phyloP scores from a whole-genome alignment of 1,139 yeast genomes.

The Taphrina betulina region DNA sequence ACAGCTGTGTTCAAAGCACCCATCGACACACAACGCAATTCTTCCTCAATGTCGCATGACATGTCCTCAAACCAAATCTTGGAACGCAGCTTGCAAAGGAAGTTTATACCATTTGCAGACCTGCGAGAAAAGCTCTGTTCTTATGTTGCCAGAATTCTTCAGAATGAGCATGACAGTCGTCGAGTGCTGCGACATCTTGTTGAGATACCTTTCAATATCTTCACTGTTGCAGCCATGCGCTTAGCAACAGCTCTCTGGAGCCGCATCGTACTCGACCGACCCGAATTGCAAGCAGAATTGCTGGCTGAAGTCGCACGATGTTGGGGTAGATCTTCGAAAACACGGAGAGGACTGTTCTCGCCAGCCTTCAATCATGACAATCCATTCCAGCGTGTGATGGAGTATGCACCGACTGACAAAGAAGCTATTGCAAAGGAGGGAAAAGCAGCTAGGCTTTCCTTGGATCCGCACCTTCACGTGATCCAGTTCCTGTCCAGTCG shows the following conservation, averaged over 20 bases:
- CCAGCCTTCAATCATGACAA: slow-evolving; percentile 55
- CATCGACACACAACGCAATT: background rate
- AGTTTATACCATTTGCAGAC: slow-evolving; percentile 36
- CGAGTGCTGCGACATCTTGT: slow-evolving; percentile 48
- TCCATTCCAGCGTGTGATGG: slow-evolving; percentile 76
- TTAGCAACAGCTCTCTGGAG: slow-evolving; percentile 78
- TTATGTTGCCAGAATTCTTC: slow-evolving; percentile 38
- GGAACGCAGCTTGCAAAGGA: slow-evolving; percentile 25
- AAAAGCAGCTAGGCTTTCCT: slow-evolving; percentile 51
- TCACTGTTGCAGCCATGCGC: slow-evolving; percentile 61
- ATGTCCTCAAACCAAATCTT: slow-evolving; percentile 2
- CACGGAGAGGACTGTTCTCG: slow-evolving; percentile 65
- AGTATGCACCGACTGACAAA: slow-evolving; percentile 81
- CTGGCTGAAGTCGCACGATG: slow-evolving; percentile 64
- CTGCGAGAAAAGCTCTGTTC: slow-evolving; percentile 37
- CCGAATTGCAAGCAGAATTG: slow-evolving; percentile 58
- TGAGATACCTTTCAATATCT: slow-evolving; percentile 66
- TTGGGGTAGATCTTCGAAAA: slow-evolving; percentile 68
- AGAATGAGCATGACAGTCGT: slow-evolving; percentile 33
- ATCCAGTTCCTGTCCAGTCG: slow-evolving; percentile 72
- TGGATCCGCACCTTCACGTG: slow-evolving; percentile 72
- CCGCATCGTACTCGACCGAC: slow-evolving; percentile 69
- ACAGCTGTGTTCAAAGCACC: background rate
- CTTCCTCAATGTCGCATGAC: background rate
- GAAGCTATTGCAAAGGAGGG: slow-evolving; percentile 47